Percentiles rank a stretch among this genome's conserved stretches.
phyloP scores from a whole-genome alignment of 805 yeast species.

The Kockiozyma suomiensis region DNA sequence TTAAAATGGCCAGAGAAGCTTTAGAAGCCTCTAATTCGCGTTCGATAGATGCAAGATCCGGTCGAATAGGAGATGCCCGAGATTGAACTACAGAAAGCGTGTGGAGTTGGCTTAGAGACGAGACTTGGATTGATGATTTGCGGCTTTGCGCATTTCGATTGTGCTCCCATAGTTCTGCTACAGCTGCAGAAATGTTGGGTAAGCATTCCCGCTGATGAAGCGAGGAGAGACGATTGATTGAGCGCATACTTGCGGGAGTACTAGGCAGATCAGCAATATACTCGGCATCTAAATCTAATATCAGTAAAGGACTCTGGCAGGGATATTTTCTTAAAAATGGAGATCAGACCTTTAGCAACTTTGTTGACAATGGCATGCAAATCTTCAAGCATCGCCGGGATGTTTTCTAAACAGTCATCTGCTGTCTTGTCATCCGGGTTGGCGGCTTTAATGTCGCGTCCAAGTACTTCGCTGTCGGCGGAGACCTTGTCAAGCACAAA shows the following conservation, averaged over 20 bases:
- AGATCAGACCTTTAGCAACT: conserved; percentile 26
- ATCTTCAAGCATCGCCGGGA: conserved; percentile 36
- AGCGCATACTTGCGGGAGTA: conserved; percentile 31
- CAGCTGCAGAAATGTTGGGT: conserved; percentile 35
- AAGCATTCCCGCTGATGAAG: conserved; percentile 41
- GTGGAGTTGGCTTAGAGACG: conserved; percentile 28
- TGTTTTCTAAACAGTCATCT: conserved; percentile 9
- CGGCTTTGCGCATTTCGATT: conserved; percentile 31
- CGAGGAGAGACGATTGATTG: conserved; percentile 30
- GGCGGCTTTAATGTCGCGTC: conserved; percentile 23
- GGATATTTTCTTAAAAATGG: background rate
- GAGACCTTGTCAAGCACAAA: conserved; percentile 31
- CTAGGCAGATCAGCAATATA: conserved; percentile 33
- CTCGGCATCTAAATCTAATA: conserved; percentile 32
- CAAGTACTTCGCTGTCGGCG: conserved; percentile 22
- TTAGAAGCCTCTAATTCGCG: conserved; percentile 38
- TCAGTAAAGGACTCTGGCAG: background rate
- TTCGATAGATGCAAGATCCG: conserved; percentile 36
- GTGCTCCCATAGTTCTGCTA: conserved; percentile 33
- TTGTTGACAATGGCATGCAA: conserved; percentile 36
- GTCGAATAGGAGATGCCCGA: conserved; percentile 37
- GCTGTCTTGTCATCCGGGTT: conserved; percentile 11
- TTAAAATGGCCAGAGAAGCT: conserved; percentile 39
- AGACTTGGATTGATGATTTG: conserved; percentile 24
- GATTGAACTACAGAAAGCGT: conserved; percentile 37